Conservation (phyloP, 495 filamentous ascomycete species). For the Melanomma pulvis-pyrius region DNA sequence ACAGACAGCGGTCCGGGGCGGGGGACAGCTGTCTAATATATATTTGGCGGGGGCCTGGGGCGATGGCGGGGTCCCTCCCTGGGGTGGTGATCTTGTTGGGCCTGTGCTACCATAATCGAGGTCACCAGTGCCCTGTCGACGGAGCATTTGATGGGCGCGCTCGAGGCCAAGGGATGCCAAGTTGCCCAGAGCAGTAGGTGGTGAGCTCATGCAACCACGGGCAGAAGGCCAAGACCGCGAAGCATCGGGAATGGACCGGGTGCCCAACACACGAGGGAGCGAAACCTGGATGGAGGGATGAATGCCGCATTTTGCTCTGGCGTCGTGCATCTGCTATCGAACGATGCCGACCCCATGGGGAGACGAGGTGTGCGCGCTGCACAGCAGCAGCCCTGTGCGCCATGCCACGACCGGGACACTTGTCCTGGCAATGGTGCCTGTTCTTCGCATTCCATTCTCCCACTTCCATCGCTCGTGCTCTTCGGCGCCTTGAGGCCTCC, state of each 20-base stretch:
- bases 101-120: neutral
- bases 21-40: neutral
- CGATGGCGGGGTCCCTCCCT: constrained; percentile 6
- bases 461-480: neutral
- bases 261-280: constrained; percentile 16
- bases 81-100: neutral
- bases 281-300: constrained; percentile 5
- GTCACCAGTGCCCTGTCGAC: neutral
- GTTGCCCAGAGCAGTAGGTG: constrained; percentile 25
- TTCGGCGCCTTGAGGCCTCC: constrained; percentile 1
- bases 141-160: too few relatives aligned
- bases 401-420: neutral
- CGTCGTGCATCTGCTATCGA: neutral
- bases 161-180: constrained; percentile 32
- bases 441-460: neutral
- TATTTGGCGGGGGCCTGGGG: neutral
- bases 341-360: neutral
- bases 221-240: constrained; percentile 22
- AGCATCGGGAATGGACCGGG: constrained; percentile 3
- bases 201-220: constrained; percentile 26
- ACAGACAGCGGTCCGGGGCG: neutral
- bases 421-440: neutral
- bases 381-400: neutral
- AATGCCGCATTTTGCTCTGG: neutral
- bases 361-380: neutral